Evolutionary conservation across 1,284 basidiomycete species (phyloP).

Genomic region (Afroboletus lepidellus): DNA sequence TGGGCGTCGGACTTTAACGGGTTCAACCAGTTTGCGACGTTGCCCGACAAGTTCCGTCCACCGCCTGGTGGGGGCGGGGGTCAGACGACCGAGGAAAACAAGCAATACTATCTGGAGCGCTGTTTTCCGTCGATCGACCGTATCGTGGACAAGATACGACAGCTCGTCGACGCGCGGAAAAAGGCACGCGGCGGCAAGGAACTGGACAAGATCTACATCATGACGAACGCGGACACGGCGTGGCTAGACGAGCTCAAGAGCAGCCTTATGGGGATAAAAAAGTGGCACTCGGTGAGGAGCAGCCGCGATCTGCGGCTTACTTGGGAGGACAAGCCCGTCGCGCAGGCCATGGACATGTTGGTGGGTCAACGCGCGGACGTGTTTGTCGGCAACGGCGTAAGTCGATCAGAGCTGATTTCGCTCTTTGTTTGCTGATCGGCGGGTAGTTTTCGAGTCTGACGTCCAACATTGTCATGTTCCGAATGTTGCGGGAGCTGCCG

Average conservation of each 20-base stretch:
- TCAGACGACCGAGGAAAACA: conserved; percentile 28
- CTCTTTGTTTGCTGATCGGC: background rate
- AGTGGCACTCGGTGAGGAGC: conserved; percentile 42
- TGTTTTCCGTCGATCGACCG: conserved; percentile 50
- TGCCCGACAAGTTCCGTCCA: conserved; percentile 38
- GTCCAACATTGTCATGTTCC: conserved; percentile 53
- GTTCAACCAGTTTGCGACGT: conserved; percentile 43
- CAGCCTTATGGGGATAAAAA: conserved; percentile 30
- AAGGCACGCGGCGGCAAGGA: conserved; percentile 17
- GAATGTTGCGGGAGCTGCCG: conserved; percentile 38
- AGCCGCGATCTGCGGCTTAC: conserved; percentile 45
- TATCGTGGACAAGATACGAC: conserved; percentile 43
- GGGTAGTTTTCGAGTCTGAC: conserved; percentile 57
- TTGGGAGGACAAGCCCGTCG: conserved; percentile 47
- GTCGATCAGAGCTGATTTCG: conserved; percentile 21
- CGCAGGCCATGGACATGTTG: conserved; percentile 53
- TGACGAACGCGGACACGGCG: conserved; percentile 41
- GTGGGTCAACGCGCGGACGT: conserved; percentile 48
- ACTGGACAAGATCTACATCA: conserved; percentile 39
- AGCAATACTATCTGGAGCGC: conserved; percentile 37
- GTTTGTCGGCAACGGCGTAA: conserved; percentile 56
- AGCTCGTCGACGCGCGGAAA: conserved; percentile 34
- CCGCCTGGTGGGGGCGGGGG: conserved; percentile 26
- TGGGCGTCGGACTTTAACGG: conserved; percentile 38
- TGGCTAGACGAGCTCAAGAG: conserved; percentile 36